A percentile compares a stretch with the other conserved stretches of the same genome.
phyloP scores from a whole-genome alignment of 2,329 filamentous ascomycete genomes.

The Trichoderma atrobrunneum region DNA sequence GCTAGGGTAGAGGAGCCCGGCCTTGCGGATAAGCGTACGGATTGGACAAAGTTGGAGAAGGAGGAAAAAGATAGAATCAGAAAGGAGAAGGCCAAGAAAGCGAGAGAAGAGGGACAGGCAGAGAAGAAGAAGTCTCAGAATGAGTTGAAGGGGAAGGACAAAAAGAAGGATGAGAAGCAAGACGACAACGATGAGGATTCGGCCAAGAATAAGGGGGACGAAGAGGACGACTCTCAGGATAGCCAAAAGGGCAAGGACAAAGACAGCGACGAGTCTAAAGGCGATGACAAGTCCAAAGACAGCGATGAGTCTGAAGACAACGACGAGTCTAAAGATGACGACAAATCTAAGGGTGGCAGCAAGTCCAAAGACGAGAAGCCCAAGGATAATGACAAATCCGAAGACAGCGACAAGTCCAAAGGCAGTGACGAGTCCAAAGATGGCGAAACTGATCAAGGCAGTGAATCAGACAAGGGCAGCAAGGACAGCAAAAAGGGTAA shows the following conservation, averaged over 20 bases:
- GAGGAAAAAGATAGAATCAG: conserved; percentile 39
- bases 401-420: not conserved
- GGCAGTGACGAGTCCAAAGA: not conserved
- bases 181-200: conserved; percentile 14
- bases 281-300: not conserved
- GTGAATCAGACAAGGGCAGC: not conserved
- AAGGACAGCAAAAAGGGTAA: conserved; percentile 20
- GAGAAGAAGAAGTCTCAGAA: conserved; percentile 26
- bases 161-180: conserved; percentile 22
- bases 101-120: conserved; percentile 29
- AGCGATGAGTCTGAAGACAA: not conserved
- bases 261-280: not conserved
- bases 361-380: not conserved
- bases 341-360: not conserved
- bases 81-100: conserved; percentile 36
- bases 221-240: not conserved
- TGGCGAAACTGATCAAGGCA: not conserved
- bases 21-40: conserved; percentile 36
- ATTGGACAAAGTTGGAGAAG: conserved; percentile 47
- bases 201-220: conserved; percentile 18
- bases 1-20: conserved; percentile 38
- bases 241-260: not conserved
- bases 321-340: not conserved
- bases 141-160: conserved; percentile 29
- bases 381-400: not conserved